phyloP scores from a whole-genome alignment of 139 green algal genomes.

The Choricystis sp. region DNA sequence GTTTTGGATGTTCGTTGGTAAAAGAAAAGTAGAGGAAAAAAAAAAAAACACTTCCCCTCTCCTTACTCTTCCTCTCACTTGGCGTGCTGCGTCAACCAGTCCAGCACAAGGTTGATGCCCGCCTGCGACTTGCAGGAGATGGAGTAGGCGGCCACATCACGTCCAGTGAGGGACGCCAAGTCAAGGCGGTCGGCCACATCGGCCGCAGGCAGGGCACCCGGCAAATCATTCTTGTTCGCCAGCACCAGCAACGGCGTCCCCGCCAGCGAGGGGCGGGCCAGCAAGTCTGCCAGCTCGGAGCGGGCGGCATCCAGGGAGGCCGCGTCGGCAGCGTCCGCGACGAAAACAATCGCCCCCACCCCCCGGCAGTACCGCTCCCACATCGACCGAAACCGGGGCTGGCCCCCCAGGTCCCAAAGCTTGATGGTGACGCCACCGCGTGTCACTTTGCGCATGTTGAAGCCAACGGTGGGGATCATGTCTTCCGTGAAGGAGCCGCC shows the following conservation, averaged over 20 bases:
- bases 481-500: slow-evolving; percentile 74
- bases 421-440: slow-evolving; percentile 86
- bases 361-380: slow-evolving; percentile 98
- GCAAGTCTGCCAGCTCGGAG: slow-evolving; percentile 43
- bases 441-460: slow-evolving; percentile 90
- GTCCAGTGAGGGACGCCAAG: slow-evolving; percentile 15
- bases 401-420: slow-evolving; percentile 94
- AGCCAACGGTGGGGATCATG: slow-evolving; percentile 92
- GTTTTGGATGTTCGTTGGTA: too few relatives aligned
- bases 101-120: not conserved
- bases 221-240: slow-evolving; percentile 96
- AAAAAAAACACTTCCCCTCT: too few relatives aligned
- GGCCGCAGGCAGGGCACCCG: slow-evolving; percentile 46
- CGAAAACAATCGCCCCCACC: slow-evolving; percentile 89
- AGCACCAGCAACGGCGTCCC: slow-evolving; percentile 90
- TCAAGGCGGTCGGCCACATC: slow-evolving; percentile 64
- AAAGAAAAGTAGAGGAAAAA: too few relatives aligned
- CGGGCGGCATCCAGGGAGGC: slow-evolving; percentile 49
- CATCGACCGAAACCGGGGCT: slow-evolving; percentile 84
- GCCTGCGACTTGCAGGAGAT: not conserved
- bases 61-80: not conserved
- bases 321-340: slow-evolving; percentile 87
- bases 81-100: not conserved
- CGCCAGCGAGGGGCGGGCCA: slow-evolving; percentile 45
- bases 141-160: not conserved